phyloP scores from a whole-genome alignment of 176 grass and related monocot species.

The Oryza coarctata region DNA sequence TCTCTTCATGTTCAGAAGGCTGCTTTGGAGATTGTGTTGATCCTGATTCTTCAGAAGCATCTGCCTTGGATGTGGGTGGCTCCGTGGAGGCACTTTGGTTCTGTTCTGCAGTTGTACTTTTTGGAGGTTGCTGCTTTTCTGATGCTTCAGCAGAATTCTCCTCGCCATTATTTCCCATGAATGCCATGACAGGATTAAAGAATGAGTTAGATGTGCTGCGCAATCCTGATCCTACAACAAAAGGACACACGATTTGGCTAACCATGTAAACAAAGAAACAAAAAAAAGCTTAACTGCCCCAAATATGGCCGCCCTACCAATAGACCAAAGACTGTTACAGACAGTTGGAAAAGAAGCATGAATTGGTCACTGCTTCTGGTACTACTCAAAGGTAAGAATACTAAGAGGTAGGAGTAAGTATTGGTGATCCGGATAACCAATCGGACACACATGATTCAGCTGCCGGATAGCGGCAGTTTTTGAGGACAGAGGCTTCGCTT shows the following conservation, averaged over 20 bases:
- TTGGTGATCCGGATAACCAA: neutral
- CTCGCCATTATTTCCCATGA: slow-evolving; percentile 83
- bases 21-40: slow-evolving; percentile 42
- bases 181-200: slow-evolving; percentile 84
- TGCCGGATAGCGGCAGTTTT: neutral
- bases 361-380: neutral
- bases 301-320: neutral
- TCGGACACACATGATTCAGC: slow-evolving; percentile 4
- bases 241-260: neutral
- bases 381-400: neutral
- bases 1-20: slow-evolving; percentile 36
- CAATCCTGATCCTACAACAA: slow-evolving; percentile 51
- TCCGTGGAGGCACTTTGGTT: slow-evolving; percentile 36
- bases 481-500: neutral
- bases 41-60: slow-evolving; percentile 47
- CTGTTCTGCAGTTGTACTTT: slow-evolving; percentile 47
- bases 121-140: slow-evolving; percentile 29
- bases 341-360: neutral
- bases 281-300: neutral
- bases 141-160: slow-evolving; percentile 44
- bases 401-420: neutral
- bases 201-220: slow-evolving; percentile 49
- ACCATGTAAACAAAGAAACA: neutral
- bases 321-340: neutral
- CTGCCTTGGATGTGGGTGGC: slow-evolving; percentile 39